Evolutionary conservation across 305 asterid species (phyloP).

Genomic region (Fraxinus sp.): DNA sequence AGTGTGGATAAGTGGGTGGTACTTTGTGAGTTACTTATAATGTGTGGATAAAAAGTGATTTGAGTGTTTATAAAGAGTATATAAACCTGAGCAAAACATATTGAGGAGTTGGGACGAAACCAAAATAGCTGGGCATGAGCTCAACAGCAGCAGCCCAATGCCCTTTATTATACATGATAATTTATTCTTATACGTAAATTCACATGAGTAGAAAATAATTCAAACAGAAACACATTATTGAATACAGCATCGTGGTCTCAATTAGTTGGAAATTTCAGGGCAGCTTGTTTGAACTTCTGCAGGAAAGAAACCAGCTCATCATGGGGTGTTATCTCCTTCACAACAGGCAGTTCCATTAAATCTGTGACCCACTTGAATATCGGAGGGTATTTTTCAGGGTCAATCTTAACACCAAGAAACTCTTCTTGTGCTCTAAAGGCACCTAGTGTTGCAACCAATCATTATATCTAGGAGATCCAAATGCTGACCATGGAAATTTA

Average conservation of each 20-base stretch:
- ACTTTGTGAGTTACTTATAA: background rate
- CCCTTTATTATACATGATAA: background rate
- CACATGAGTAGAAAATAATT: background rate
- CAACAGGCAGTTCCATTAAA: conserved; percentile 23
- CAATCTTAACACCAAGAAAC: conserved; percentile 20
- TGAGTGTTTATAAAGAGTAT: background rate
- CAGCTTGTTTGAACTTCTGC: background rate
- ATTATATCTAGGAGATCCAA: conserved; percentile 25
- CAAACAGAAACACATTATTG: background rate
- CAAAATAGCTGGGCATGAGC: background rate
- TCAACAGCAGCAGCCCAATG: background rate
- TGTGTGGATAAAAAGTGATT: too few relatives aligned
- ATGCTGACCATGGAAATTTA: background rate
- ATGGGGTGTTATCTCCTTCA: conserved; percentile 14
- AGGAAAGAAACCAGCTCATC: conserved; percentile 11
- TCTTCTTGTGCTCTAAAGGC: conserved; percentile 28
- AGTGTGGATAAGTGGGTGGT: background rate
- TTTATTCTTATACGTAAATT: background rate
- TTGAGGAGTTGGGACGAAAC: background rate
- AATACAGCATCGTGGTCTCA: background rate
- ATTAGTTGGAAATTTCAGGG: background rate
- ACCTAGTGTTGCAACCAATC: conserved; percentile 25
- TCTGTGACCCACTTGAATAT: conserved; percentile 26
- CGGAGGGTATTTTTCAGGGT: conserved; percentile 26
- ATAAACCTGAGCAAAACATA: background rate